Evolutionary conservation across 2,329 filamentous ascomycete genomes (phyloP), one percentile per base, ranked within the genome.

Genomic region (Penicillium sp.): DNA sequence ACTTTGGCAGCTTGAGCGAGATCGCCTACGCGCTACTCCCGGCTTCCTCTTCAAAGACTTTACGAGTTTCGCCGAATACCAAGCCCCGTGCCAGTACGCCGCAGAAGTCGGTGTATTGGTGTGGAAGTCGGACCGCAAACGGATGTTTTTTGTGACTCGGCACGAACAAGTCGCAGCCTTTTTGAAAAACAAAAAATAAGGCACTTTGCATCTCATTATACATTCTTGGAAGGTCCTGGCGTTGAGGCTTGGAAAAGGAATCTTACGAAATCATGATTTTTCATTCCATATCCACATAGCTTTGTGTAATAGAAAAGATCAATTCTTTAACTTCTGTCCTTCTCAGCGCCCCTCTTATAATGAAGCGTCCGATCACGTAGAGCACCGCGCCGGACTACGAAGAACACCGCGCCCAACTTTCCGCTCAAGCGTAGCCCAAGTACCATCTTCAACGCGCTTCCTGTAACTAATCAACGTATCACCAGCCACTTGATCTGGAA

Each of bases 1-100:
- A 2, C 80, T 98, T 16, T 98, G 93, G 93, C 91, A 98, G 73
- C 83, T 97, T 42, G 93, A 98, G 69, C 89, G 91, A 54, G 93
- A 98, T 73, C 81, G 93, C 41, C 94, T 98, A 80, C 87, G 86
- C 66, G 82, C 87, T 1, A 89, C 83, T 4, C 74, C 78, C 0
- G 93, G 93, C 0, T 97, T 89, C 66, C 68, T 97, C 23, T 95
- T 98, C 74, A 85, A 86, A 62, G 91, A 97, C 53, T 95, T 97
- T 63, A 81, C 82, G 35, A 82, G 77, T 36, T 79, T 88, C 9
- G 77, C 81, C 4, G 80, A 80, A 48, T 93, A 75, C 43, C 70
- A 74, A 47, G 68, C 65, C 1, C 66, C 69, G 8, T 74, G 72
- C 46, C 65, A 66, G 32, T 84, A 96, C 69, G 91, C 93, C 0